phyloP scores from a whole-genome alignment of 2,329 filamentous ascomycete genomes.

The Hypomyces rosellus region DNA sequence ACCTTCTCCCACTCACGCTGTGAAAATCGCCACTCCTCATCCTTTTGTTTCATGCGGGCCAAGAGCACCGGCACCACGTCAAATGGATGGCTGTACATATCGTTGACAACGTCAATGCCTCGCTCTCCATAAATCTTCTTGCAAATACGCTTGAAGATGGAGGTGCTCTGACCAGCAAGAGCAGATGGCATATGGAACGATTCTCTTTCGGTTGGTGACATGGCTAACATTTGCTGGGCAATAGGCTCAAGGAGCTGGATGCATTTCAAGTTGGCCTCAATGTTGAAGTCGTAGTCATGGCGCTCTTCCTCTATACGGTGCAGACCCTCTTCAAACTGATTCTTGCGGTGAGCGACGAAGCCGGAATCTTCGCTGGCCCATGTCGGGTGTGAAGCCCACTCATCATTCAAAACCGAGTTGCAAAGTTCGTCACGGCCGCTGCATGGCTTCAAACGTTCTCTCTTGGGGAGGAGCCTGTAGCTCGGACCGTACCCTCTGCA shows the following conservation, averaged over 20 bases:
- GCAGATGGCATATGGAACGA: conserved; percentile 74
- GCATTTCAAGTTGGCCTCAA: conserved; percentile 89
- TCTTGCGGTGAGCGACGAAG: conserved; percentile 96
- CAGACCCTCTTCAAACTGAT: conserved; percentile 86
- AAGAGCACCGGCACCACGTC: conserved; percentile 84
- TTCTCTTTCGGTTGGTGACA: conserved; percentile 65
- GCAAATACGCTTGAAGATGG: conserved; percentile 93
- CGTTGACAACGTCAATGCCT: conserved; percentile 77
- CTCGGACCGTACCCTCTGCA: conserved; percentile 94
- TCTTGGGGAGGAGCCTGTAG: conserved; percentile 84
- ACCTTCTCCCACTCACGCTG: conserved; percentile 99
- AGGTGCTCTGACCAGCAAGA: conserved; percentile 87
- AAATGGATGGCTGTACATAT: conserved; percentile 79
- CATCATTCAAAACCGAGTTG: conserved; percentile 87
- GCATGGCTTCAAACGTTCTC: conserved; percentile 85
- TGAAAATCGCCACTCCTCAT: conserved; percentile 95
- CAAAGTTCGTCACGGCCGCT: conserved; percentile 94
- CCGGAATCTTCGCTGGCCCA: conserved; percentile 98
- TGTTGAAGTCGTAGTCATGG: conserved; percentile 98
- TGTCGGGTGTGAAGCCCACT: conserved; percentile 97
- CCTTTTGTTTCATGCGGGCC: conserved; percentile 86
- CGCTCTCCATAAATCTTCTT: conserved; percentile 96
- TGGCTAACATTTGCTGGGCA: conserved; percentile 78
- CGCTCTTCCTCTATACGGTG: conserved; percentile 97
- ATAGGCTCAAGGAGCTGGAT: conserved; percentile 95